These are phyloP conservation scores for Dunaliella sp. DNA, from an alignment of 139 green algal genomes.

Conservation along the genomic window DNA sequence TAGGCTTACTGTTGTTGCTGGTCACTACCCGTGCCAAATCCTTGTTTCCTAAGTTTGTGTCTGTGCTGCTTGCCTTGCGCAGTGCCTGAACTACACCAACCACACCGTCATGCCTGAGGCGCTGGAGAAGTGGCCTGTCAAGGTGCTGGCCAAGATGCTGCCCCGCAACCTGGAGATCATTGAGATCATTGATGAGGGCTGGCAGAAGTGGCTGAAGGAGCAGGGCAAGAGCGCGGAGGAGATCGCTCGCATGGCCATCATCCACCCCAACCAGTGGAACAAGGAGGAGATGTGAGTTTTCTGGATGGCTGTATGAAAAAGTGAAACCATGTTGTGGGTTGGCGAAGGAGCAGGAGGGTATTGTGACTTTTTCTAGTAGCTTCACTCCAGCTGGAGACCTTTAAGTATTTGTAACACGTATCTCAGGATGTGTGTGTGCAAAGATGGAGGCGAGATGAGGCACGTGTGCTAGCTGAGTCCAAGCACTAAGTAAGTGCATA, in stretches of 20 bases:
- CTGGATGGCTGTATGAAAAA: too few relatives aligned
- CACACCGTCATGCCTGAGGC: conserved; percentile 98
- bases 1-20: too few relatives aligned
- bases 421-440: too few relatives aligned
- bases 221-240: conserved; percentile 40
- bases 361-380: too few relatives aligned
- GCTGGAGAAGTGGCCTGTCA: conserved; percentile 97
- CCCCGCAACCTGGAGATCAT: conserved; percentile 98
- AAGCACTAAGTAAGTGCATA: too few relatives aligned
- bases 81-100: conserved; percentile 95
- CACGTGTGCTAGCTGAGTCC: too few relatives aligned
- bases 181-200: conserved; percentile 61
- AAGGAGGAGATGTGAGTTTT: conserved; percentile 57
- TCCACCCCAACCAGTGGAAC: conserved; percentile 84
- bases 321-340: too few relatives aligned
- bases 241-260: conserved; percentile 75
- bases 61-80: background rate
- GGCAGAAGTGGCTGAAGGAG: conserved; percentile 51
- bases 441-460: too few relatives aligned
- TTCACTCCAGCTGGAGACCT: too few relatives aligned
- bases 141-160: conserved; percentile 89
- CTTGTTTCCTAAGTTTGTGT: background rate
- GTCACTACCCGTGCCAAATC: background rate
- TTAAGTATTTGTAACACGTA: too few relatives aligned
- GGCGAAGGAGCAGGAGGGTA: too few relatives aligned